Percentiles rank a stretch among this genome's conserved stretches.
Evolutionary conservation across 805 yeast genomes (phyloP).

Genomic region (Candida tallmaniae): DNA sequence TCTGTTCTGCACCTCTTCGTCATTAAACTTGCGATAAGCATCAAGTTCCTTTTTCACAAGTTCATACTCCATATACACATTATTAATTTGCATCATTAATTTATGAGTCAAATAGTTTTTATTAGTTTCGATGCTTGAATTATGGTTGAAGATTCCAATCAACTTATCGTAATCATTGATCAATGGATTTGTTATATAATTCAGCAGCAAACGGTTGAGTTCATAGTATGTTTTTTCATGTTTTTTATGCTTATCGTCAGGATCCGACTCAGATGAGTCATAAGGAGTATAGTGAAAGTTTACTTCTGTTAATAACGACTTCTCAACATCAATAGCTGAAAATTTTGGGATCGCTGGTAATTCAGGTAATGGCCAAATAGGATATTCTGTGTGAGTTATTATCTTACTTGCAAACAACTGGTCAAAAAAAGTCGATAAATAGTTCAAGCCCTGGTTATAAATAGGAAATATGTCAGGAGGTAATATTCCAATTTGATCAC

Average conservation of each 20-base stretch:
- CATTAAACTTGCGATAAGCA: constrained; percentile 25
- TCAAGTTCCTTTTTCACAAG: constrained; percentile 41
- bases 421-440: constrained; percentile 58
- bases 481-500: constrained; percentile 77
- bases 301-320: constrained; percentile 70
- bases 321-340: constrained; percentile 72
- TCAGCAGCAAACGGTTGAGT: constrained; percentile 56
- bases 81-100: constrained; percentile 52
- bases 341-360: constrained; percentile 59
- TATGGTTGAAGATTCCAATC: constrained; percentile 47
- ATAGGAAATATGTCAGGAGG: constrained; percentile 79
- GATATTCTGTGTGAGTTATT: constrained; percentile 15
- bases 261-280: constrained; percentile 34
- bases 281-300: constrained; percentile 54
- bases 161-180: constrained; percentile 44
- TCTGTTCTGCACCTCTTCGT: constrained; percentile 34
- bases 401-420: constrained; percentile 19
- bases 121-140: constrained; percentile 11
- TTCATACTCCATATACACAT: constrained; percentile 39
- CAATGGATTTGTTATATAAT: constrained; percentile 67
- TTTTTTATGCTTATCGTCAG: constrained; percentile 11
- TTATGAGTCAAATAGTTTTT: constrained; percentile 53
- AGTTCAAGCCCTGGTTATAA: constrained; percentile 60
- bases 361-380: constrained; percentile 79
- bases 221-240: constrained; percentile 45